Evolutionary conservation across 2,329 filamentous ascomycete species (phyloP), one percentile per base, ranked within the genome.

Genomic region (Seiridium unicorne): DNA sequence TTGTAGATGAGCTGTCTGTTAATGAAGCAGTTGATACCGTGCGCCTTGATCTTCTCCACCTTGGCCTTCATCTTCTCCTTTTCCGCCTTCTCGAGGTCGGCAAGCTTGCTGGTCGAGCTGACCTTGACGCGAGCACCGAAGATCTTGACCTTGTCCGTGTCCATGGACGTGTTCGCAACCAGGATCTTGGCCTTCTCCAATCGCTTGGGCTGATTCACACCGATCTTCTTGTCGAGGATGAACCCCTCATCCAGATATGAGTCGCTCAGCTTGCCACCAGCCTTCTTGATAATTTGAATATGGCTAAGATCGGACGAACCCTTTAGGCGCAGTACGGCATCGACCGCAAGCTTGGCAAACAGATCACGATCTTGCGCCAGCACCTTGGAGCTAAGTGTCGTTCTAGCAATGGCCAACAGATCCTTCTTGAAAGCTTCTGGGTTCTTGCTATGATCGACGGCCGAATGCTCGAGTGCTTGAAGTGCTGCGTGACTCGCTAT

Each of bases 81-180:
- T 82, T 98, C 95, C 5, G 95, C 95, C 84, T 96, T 97, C 78
- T 99, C 95, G 58, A 99, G 83, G 71, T 99, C 95, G n/a, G 95
- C 95, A 55, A 99, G 85, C 83, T 98, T 97, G 75, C 92, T 92
- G 3, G 95, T 99, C 38, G 92, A 94, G 68, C 92, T 91, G 62
- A 99, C 95, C 85, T 98, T 98, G 71, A 99, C 92, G 61, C 94
- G 88, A 13, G 95, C 95, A 64, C 95, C 95, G 70, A 99, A 99
- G 71, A 99, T 98, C 85, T 99, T 99, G 81, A 99, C 92, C 84
- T 99, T 99, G 80, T 99, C 95, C 42, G 95, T 99, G 78, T 99
- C 95, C 95, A 99, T 99, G 10, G 93, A 91, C 8, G 95, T 99
- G 80, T 99, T 99, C 65, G 95, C 95, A 31, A 99, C 91, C 60